These are phyloP conservation scores for Trichosporon ovoides DNA, from an alignment of 1,284 basidiomycete genomes.

Conservation along the genomic window DNA sequence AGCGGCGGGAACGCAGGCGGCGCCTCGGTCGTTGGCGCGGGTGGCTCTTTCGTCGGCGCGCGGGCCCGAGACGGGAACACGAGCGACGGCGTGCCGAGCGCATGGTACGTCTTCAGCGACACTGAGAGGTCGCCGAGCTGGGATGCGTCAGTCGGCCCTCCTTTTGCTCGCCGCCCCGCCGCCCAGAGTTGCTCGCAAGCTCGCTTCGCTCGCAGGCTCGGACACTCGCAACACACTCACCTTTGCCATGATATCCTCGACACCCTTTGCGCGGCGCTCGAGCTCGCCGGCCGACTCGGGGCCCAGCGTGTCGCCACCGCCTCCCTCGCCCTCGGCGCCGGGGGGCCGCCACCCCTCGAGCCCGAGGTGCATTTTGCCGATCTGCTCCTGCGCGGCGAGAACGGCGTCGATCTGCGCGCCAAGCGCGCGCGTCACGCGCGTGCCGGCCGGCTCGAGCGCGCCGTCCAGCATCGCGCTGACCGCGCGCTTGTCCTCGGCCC, in stretches of 20 bases:
- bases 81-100: constrained; percentile 17
- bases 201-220: too few species aligned
- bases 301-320: neutral
- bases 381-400: constrained; percentile 17
- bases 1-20: neutral
- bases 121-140: constrained; percentile 17
- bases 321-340: neutral
- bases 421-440: constrained; percentile 14
- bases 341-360: constrained; percentile 10
- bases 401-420: constrained; percentile 17
- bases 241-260: constrained; percentile 19
- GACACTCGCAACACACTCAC: constrained; percentile 8
- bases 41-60: neutral
- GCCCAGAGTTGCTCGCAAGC: neutral
- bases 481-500: neutral
- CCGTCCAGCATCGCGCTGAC: constrained; percentile 12
- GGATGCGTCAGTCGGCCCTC: neutral
- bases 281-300: constrained; percentile 1
- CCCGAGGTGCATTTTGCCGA: constrained; percentile 18
- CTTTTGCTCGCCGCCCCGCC: too few species aligned
- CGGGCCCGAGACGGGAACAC: constrained; percentile 8
- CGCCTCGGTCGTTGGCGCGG: neutral
- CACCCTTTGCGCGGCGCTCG: constrained; percentile 7
- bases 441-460: constrained; percentile 16
- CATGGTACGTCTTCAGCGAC: constrained; percentile 17